Evolutionary conservation across 345 rosid species (phyloP).

Genomic region (Dipteronia sinensis): DNA sequence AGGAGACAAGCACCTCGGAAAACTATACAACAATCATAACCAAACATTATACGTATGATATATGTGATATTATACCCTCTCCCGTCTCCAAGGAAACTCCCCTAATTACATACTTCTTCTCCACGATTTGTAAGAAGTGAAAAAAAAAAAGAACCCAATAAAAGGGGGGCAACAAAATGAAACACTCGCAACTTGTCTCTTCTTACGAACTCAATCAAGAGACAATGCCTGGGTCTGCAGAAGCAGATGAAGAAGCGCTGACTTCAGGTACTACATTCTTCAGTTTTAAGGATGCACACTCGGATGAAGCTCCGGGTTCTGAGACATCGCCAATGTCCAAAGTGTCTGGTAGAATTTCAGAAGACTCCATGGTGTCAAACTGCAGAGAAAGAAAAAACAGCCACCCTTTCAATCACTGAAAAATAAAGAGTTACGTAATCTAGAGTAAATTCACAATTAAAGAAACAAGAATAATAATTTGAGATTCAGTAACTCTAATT

Average conservation of each 20-base stretch:
- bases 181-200: conserved; percentile 15
- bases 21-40: conserved; percentile 23
- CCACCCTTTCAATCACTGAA: conserved; percentile 9
- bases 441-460: neutral
- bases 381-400: conserved; percentile 28
- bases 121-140: conserved; percentile 18
- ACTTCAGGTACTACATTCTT: conserved; percentile 57
- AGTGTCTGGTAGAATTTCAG: conserved; percentile 73
- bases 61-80: conserved; percentile 15
- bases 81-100: conserved; percentile 25
- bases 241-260: conserved; percentile 51
- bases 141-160: neutral
- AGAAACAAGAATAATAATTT: neutral
- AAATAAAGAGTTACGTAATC: neutral
- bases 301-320: conserved; percentile 42
- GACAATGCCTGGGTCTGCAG: conserved; percentile 31
- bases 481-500: neutral
- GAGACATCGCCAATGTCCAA: conserved; percentile 88
- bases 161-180: neutral
- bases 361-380: conserved; percentile 53
- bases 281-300: conserved; percentile 42
- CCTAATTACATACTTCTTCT: conserved; percentile 35
- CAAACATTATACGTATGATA: conserved; percentile 20
- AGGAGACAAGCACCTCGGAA: conserved; percentile 25
- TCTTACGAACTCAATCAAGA: conserved; percentile 30